Percentiles rank a stretch among this genome's conserved stretches.
Conservation (phyloP, 768 basidiomycete genomes). For the Serendipita sp. region DNA sequence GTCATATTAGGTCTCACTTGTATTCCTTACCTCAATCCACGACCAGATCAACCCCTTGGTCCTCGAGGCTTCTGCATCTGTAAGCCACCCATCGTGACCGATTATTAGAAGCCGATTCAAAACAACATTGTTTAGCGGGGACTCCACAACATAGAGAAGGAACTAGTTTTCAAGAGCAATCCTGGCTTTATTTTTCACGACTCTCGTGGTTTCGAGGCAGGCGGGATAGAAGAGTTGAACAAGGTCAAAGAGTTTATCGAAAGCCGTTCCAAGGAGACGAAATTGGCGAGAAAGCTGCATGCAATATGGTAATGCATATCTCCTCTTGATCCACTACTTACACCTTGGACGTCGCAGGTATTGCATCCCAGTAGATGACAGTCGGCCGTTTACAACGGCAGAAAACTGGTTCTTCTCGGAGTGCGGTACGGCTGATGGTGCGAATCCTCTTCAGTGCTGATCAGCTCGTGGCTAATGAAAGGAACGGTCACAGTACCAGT, state of each 20-base stretch:
- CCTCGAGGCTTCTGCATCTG: background rate
- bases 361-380: slow-evolving; percentile 20
- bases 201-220: slow-evolving; percentile 26
- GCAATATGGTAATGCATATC: slow-evolving; percentile 21
- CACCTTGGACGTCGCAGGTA: slow-evolving; percentile 19
- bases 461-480: no score
- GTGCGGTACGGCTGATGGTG: background rate
- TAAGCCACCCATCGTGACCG: no score
- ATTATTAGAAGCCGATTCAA: no score
- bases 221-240: slow-evolving; percentile 17
- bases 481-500: no score
- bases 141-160: slow-evolving; percentile 19
- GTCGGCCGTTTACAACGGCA: slow-evolving; percentile 16
- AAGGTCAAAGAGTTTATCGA: slow-evolving; percentile 20
- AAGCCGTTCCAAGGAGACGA: slow-evolving; percentile 10
- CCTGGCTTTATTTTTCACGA: slow-evolving; percentile 26
- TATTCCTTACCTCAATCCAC: background rate
- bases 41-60: background rate
- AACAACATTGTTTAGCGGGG: slow-evolving; percentile 17
- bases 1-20: background rate
- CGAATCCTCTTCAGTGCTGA: no score
- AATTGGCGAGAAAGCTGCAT: slow-evolving; percentile 19
- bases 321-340: background rate
- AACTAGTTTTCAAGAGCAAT: slow-evolving; percentile 20
- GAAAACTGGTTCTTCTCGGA: slow-evolving; percentile 19